Percentiles rank a stretch among this genome's conserved stretches.
These are phyloP conservation scores for Lathyrus tuberosus DNA, from an alignment of 306 rosid species.

Conservation along the genomic window DNA sequence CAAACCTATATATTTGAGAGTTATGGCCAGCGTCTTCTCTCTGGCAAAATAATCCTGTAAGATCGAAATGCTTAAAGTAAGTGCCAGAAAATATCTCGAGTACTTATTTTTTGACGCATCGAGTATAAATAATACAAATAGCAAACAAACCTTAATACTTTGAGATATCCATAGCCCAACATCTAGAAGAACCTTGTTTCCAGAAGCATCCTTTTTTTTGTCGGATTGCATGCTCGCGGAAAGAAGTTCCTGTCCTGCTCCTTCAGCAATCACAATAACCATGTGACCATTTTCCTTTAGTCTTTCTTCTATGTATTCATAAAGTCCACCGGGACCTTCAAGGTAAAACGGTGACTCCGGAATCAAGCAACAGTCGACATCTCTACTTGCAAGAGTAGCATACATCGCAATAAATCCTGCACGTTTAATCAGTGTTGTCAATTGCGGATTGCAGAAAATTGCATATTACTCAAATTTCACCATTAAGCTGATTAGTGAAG, in stretches of 20 bases:
- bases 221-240: constrained; percentile 55
- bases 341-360: constrained; percentile 96
- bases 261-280: constrained; percentile 98
- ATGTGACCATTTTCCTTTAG: constrained; percentile 90
- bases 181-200: constrained; percentile 91
- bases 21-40: constrained; percentile 51
- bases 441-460: neutral
- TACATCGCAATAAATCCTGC: constrained; percentile 95
- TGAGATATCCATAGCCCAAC: constrained; percentile 91
- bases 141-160: constrained; percentile 63
- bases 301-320: constrained; percentile 66
- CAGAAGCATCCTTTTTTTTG: constrained; percentile 78
- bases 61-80: constrained; percentile 16
- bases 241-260: constrained; percentile 92
- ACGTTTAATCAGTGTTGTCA: neutral
- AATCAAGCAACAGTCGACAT: constrained; percentile 95
- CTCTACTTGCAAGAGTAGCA: constrained; percentile 97
- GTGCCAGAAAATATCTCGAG: neutral
- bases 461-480: neutral
- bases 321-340: constrained; percentile 93
- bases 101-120: neutral
- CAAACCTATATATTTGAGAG: constrained; percentile 93
- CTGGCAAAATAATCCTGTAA: constrained; percentile 81
- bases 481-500: neutral
- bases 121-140: neutral